These are phyloP conservation scores for Iberis pinnata DNA, from an alignment of 345 rosid genomes.

Conservation along the genomic window DNA sequence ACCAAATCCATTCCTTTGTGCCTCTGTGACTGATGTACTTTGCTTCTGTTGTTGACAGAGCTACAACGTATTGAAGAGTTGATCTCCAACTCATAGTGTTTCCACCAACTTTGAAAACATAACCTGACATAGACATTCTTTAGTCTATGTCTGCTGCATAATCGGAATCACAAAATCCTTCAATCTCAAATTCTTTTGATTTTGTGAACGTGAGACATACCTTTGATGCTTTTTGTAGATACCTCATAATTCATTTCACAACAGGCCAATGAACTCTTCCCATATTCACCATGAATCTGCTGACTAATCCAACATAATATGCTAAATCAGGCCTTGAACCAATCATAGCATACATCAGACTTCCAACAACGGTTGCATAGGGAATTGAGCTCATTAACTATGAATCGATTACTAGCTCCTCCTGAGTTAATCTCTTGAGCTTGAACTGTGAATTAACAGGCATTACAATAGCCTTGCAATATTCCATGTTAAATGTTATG, in stretches of 20 bases:
- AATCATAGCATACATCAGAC: not conserved
- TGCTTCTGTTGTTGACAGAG: too few species aligned
- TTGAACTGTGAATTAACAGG: not conserved
- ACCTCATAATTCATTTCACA: not conserved
- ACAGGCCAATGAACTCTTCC: not conserved
- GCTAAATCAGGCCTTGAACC: not conserved
- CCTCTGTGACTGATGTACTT: too few species aligned
- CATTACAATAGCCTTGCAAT: not conserved
- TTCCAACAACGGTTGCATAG: not conserved
- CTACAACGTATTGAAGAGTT: too few species aligned
- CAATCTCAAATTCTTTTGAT: not conserved
- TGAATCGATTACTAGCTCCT: not conserved
- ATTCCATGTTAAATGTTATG: not conserved
- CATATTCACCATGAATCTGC: not conserved
- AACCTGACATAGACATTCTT: too few species aligned
- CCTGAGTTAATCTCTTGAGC: not conserved
- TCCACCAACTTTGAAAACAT: too few species aligned
- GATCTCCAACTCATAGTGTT: too few species aligned
- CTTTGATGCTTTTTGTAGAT: not conserved
- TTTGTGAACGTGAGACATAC: not conserved
- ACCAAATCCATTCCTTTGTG: too few species aligned
- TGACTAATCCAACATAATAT: not conserved
- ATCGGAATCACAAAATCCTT: not conserved
- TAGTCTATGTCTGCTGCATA: too few species aligned
- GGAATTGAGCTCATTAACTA: not conserved